Evolutionary conservation across 192 early-diverging fungal species (phyloP), one percentile per base, ranked within the genome.

Genomic region (Dispira simplex): DNA sequence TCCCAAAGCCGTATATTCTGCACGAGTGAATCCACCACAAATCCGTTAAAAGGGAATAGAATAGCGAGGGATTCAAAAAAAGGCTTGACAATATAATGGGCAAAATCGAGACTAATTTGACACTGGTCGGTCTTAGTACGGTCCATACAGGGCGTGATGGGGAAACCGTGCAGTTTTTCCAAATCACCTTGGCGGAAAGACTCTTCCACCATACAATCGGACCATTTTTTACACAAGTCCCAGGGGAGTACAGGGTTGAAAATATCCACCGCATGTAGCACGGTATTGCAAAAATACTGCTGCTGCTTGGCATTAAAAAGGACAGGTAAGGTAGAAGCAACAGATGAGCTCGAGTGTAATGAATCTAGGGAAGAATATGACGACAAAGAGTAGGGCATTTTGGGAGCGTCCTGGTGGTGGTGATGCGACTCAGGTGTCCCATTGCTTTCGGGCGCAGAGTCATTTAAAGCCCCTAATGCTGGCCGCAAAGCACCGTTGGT

Each of bases 101-200:
- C 82, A 73, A 95, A 95, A 43, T 87, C 82, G 9, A 95, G 71
- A 25, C 80, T 80, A 55, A 95, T 89, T 51, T 88, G 79, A 44
- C 77, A 75, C 64, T 91, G 90, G 26, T 82, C 78, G 46, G 78
- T 73, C 43, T 81, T 73, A 11, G 81, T 71, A 25, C 89, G 81
- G 72, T 94, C 91, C 91, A 93, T 95, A 67, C 87, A 89, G 12
- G 93, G 92, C 0, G 90, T 90, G 9, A 94, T 73, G 0, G 88
- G 90, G 28, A 97, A 67, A 56, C 74, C 70, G 27, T 86, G 78
- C 11, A 71, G 44, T 69, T 87, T 86, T 66, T 97, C 94, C 46
- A 83, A 63, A 43, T 97, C 91, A 16, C 91, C 91, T 59, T 97
- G 94, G 46, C 76, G 62, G 65, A 90, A 90, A 54, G 93, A 97